Conservation (phyloP, 2,329 filamentous ascomycete genomes). For the Apiospora pterosperma region DNA sequence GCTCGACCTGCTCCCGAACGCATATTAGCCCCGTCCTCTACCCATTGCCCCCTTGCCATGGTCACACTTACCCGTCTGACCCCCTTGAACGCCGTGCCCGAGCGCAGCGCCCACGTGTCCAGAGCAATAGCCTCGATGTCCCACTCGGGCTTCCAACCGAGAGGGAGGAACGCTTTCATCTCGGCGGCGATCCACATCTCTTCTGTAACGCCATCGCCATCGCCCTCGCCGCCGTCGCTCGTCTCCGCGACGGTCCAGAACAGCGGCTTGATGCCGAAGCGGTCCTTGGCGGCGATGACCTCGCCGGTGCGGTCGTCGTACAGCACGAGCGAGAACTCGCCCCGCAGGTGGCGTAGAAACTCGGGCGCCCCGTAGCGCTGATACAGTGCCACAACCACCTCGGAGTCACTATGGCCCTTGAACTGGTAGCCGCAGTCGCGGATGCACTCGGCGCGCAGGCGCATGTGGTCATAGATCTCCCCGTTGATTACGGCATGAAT, state of each 20-base stretch:
- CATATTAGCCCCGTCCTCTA: slow-evolving; percentile 15
- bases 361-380: slow-evolving; percentile 38
- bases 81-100: slow-evolving; percentile 46
- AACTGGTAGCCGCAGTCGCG: slow-evolving; percentile 35
- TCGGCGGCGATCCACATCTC: slow-evolving; percentile 48
- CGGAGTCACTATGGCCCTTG: slow-evolving; percentile 40
- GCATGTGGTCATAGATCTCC: slow-evolving; percentile 52
- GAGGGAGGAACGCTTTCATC: slow-evolving; percentile 48
- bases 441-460: slow-evolving; percentile 32
- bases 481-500: slow-evolving; percentile 58
- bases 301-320: slow-evolving; percentile 41
- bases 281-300: slow-evolving; percentile 48
- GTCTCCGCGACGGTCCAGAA: slow-evolving; percentile 42
- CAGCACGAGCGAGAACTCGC: slow-evolving; percentile 52
- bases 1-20: slow-evolving; percentile 33
- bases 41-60: background rate
- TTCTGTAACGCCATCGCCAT: slow-evolving; percentile 9
- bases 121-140: slow-evolving; percentile 42
- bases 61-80: slow-evolving; percentile 27
- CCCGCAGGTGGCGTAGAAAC: slow-evolving; percentile 40
- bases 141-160: slow-evolving; percentile 52
- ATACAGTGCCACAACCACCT: slow-evolving; percentile 46
- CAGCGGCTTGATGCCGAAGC: slow-evolving; percentile 56
- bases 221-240: background rate
- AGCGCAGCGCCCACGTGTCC: slow-evolving; percentile 31